Base-by-base conservation (phyloP, 176 grass and related monocot genomes). In the Bolboschoenus planiculmis region DNA sequence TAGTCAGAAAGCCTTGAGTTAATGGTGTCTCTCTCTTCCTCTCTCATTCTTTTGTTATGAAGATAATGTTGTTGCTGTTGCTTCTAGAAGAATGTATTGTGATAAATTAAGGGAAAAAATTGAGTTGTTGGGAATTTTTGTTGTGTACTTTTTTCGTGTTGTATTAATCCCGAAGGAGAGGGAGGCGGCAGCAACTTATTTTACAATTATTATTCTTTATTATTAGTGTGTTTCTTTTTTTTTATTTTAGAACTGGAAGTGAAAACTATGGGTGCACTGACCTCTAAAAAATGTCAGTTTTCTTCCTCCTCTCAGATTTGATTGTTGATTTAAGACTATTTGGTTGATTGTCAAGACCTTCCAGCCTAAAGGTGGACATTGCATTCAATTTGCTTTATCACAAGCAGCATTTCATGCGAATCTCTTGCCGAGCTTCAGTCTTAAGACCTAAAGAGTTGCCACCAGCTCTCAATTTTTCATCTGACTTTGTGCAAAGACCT, bases 1-100 rank as follows among this genome's bases (percentile, higher is more conserved):
- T 82, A 82, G 56, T 83, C 3, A 85, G 87, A 84, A 44, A 70
- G 78, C 21, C 71, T 82, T 11, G 79, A 67, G 85, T 50, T 86
- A 82, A 85, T 89, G 78, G 89, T 84, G 82, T 84, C 58, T 47
- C 20, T 81, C 54, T 63, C 80, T 63, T 81, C 55, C 47, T 58
- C 84, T 86, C 70, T 79, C 78, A 94, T 94, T 94, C 87, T 91
- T 94, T 93, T 85, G 83, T 94, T 87, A 44, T 91, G 92, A 72
- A 89, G 89, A 87, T 91, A 89, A 91, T 94, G 85, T 84, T 81
- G 77, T 83, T 88, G 84, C 89, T 87, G 67, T 73, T 37, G 85
- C 79, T 72, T 85, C 86, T 67, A 87, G 84, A 88, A 59, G 40
- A 60, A 63, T 82, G 80, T 82, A 78, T 57, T 83, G 81, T 91